These are phyloP conservation scores for Gonium pectorale DNA, from an alignment of 139 green algal genomes.

Conservation along the genomic window DNA sequence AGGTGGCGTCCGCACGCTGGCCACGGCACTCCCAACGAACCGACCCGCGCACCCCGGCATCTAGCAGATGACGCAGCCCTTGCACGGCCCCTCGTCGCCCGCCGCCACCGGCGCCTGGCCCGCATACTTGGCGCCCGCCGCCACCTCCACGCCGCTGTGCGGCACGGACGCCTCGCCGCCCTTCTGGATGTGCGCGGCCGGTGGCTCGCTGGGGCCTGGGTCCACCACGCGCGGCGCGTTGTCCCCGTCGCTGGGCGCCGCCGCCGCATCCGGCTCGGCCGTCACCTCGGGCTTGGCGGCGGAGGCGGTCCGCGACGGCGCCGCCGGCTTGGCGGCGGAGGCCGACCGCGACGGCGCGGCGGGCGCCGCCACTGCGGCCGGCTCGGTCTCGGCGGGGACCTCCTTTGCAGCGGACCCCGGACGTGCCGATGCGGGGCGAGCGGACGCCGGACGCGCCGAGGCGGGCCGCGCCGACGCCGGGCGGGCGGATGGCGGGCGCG, in stretches of 20 bases:
- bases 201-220: not conserved
- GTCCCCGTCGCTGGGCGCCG: not conserved
- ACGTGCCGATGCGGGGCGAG: not conserved
- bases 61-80: constrained; percentile 13
- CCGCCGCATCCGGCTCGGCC: not conserved
- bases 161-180: not conserved
- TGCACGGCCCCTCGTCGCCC: not conserved
- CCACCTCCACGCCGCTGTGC: constrained; percentile 3
- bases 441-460: not conserved
- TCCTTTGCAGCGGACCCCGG: not conserved
- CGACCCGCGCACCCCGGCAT: not conserved
- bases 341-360: not conserved
- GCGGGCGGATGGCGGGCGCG: not conserved
- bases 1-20: no score
- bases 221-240: no score
- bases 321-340: not conserved
- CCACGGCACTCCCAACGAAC: no score
- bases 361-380: not conserved
- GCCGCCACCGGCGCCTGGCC: not conserved
- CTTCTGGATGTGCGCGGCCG: constrained; percentile 8
- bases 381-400: not conserved
- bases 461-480: not conserved
- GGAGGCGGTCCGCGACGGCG: not conserved
- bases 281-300: not conserved
- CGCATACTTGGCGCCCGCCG: constrained; percentile 29